Percentiles rank a stretch among this genome's conserved stretches.
phyloP scores from a whole-genome alignment of 148 eudicot species.

The Heliosperma pusillum region DNA sequence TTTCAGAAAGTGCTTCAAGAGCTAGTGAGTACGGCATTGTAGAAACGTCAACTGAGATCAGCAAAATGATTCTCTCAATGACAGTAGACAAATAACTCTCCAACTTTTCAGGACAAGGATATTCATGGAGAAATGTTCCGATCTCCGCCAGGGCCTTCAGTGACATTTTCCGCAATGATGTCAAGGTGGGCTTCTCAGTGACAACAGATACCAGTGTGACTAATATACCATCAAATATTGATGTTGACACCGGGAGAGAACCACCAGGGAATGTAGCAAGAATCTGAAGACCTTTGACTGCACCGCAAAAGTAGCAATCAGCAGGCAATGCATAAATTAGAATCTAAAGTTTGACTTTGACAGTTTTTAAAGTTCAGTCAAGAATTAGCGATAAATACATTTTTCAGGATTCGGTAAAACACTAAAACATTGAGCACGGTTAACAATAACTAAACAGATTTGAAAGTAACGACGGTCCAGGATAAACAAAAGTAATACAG shows the following conservation, averaged over 20 bases:
- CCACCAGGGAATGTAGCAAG: conserved; percentile 85
- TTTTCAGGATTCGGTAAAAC: not conserved
- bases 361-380: not conserved
- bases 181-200: conserved; percentile 31
- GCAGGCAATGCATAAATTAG: conserved; percentile 6
- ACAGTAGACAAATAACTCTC: conserved; percentile 54
- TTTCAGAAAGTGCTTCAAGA: conserved; percentile 63
- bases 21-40: conserved; percentile 53
- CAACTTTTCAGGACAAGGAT: conserved; percentile 51
- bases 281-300: conserved; percentile 76
- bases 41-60: conserved; percentile 48
- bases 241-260: conserved; percentile 46
- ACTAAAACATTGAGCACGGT: not conserved
- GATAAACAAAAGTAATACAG: not conserved
- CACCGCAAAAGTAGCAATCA: conserved; percentile 26
- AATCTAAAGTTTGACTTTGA: not conserved
- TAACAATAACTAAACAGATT: not conserved
- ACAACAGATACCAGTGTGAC: conserved; percentile 44
- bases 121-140: conserved; percentile 51
- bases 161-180: conserved; percentile 51
- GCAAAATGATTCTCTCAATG: conserved; percentile 49
- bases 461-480: not conserved
- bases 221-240: conserved; percentile 60
- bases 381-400: not conserved
- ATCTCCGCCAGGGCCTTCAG: conserved; percentile 56